Evolutionary conservation across 2,329 filamentous ascomycete species (phyloP).

Genomic region (Capronia americana): DNA sequence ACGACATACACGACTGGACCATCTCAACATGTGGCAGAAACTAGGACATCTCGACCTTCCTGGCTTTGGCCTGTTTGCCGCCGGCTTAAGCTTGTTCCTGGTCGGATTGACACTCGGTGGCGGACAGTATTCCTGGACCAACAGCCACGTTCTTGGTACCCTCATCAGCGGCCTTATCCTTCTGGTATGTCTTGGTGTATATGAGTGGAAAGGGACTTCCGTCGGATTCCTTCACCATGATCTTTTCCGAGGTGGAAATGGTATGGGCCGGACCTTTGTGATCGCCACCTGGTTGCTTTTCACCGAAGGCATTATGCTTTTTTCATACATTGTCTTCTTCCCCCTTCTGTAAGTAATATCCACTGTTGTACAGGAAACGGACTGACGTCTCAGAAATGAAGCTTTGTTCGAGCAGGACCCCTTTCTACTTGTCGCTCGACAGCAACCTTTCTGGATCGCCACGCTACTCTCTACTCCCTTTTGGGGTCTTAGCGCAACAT

Average conservation of each 20-base stretch:
- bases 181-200: constrained; percentile 21
- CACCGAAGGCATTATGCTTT: constrained; percentile 20
- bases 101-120: constrained; percentile 17
- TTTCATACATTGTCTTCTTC: constrained; percentile 21
- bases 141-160: constrained; percentile 6
- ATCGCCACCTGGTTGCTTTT: constrained; percentile 24
- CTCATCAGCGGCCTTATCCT: constrained; percentile 16
- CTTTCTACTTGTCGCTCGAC: constrained; percentile 9
- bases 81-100: constrained; percentile 11
- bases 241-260: constrained; percentile 18
- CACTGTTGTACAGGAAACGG: background rate
- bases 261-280: constrained; percentile 21
- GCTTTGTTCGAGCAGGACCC: constrained; percentile 24
- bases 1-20: constrained; percentile 12
- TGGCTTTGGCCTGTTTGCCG: constrained; percentile 2
- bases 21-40: constrained; percentile 18
- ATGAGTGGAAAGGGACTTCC: constrained; percentile 29
- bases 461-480: constrained; percentile 2
- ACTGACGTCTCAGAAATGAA: constrained; percentile 12
- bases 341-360: constrained; percentile 23
- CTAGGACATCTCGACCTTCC: constrained; percentile 12
- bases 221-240: constrained; percentile 27
- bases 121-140: constrained; percentile 19
- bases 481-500: constrained; percentile 6
- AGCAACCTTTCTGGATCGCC: background rate